Conservation (phyloP, 2,329 filamentous ascomycete species). For the Pseudogymnoascus sp. region DNA sequence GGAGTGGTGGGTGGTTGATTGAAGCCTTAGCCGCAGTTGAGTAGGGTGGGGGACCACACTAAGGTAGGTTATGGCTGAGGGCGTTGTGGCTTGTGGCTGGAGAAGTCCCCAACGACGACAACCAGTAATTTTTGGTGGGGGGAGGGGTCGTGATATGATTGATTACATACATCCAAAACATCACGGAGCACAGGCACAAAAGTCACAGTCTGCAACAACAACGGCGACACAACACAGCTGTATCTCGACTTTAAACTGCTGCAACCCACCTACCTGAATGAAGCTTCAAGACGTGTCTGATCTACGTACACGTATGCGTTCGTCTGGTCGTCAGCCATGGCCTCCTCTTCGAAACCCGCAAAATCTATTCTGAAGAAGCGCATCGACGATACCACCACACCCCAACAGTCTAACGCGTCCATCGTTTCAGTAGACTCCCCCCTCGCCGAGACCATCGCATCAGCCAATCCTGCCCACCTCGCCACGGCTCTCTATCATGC, state of each 20-base stretch:
- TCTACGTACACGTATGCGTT: background rate
- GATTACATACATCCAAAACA: constrained; percentile 6
- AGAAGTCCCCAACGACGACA: background rate
- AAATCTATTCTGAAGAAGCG: constrained; percentile 59
- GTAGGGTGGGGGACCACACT: constrained; percentile 8
- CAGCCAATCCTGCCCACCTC: constrained; percentile 33
- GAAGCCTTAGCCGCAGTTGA: constrained; percentile 7
- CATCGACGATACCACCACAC: constrained; percentile 35
- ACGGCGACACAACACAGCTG: background rate
- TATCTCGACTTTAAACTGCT: background rate
- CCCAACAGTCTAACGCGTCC: background rate
- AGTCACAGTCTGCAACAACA: background rate
- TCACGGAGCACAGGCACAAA: background rate
- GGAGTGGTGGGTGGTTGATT: constrained; percentile 1
- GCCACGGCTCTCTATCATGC: constrained; percentile 73
- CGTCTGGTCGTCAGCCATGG: constrained; percentile 19
- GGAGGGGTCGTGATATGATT: constrained; percentile 9
- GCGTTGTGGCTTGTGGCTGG: constrained; percentile 6
- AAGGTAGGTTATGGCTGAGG: constrained; percentile 5
- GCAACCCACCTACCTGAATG: background rate
- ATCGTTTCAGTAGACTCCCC: constrained; percentile 35
- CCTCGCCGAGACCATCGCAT: constrained; percentile 37
- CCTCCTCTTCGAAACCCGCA: constrained; percentile 24
- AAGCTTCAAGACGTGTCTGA: background rate
- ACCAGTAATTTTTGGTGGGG: background rate